A percentile compares a stretch with the other conserved stretches of the same genome.
These are phyloP conservation scores for Arthrobotrys sphaeroides DNA, from an alignment of 2,329 filamentous ascomycete genomes.

Conservation along the genomic window DNA sequence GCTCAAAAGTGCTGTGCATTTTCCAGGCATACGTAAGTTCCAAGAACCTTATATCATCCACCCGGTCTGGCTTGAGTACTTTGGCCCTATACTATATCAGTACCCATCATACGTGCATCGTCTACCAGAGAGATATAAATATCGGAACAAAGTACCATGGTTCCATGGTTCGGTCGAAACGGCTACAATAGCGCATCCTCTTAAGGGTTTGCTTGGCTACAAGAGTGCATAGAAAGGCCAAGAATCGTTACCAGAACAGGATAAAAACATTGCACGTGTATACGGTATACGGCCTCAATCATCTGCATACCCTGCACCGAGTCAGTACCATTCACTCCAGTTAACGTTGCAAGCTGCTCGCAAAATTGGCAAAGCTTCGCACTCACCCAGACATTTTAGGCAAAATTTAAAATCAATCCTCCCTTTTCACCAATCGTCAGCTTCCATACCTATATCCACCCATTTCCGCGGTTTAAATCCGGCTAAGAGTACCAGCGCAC, in stretches of 20 bases:
- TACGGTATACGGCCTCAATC: too few species aligned
- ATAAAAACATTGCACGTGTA: not conserved
- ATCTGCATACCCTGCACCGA: not conserved
- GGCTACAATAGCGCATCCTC: not conserved
- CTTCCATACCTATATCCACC: not conserved
- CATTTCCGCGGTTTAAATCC: constrained; percentile 17
- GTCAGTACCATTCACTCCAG: not conserved
- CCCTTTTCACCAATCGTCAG: not conserved
- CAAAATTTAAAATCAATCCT: not conserved
- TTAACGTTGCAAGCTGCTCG: not conserved
- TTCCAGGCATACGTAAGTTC: too few species aligned
- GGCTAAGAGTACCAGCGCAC: not conserved
- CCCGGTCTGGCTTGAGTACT: too few species aligned
- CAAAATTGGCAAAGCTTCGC: not conserved
- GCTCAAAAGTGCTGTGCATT: too few species aligned
- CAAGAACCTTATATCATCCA: too few species aligned
- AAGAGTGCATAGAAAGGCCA: not conserved
- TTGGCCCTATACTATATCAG: too few species aligned
- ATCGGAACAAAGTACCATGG: not conserved
- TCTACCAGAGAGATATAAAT: not conserved
- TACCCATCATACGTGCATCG: too few species aligned
- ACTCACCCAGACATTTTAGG: not conserved
- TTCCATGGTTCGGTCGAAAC: not conserved
- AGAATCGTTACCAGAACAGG: too few species aligned
- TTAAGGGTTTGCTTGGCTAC: not conserved